Evolutionary conservation across 73 alveolate genomes (phyloP).

Genomic region (Tetrahymena thermophila): DNA sequence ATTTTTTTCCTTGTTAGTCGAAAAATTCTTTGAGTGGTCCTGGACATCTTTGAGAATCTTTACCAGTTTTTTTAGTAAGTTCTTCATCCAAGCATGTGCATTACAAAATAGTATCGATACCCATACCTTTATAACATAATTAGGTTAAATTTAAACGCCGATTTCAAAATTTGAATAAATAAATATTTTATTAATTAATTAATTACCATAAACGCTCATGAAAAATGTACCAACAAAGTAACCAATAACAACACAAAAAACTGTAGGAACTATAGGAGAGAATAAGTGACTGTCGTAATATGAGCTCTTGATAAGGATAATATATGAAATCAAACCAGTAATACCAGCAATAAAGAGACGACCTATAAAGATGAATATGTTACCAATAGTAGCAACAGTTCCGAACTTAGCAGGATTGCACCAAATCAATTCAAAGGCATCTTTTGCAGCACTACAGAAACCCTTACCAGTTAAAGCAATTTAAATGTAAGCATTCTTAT

Average conservation of each 20-base stretch:
- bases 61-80: constrained; percentile 2
- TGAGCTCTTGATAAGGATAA: constrained; percentile 54
- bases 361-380: constrained; percentile 78
- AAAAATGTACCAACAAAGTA: constrained; percentile 24
- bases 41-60: neutral
- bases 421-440: constrained; percentile 75
- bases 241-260: constrained; percentile 11
- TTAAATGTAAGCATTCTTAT: constrained; percentile 90
- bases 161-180: neutral
- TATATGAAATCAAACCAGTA: constrained; percentile 70
- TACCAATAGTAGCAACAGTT: constrained; percentile 75
- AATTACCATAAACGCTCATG: constrained; percentile 16
- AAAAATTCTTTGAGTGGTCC: constrained; percentile 18
- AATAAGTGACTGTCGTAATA: constrained; percentile 54
- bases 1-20: constrained; percentile 5
- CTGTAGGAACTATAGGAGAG: constrained; percentile 79
- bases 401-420: constrained; percentile 87
- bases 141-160: no score
- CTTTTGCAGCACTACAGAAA: constrained; percentile 88
- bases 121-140: neutral
- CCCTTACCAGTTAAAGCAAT: constrained; percentile 85
- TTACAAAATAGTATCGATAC: constrained; percentile 18
- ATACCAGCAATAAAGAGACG: constrained; percentile 72
- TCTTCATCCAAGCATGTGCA: constrained; percentile 35
- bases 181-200: neutral